phyloP scores from a whole-genome alignment of 768 basidiomycete species.

The Lepiota brunneoincarnata region DNA sequence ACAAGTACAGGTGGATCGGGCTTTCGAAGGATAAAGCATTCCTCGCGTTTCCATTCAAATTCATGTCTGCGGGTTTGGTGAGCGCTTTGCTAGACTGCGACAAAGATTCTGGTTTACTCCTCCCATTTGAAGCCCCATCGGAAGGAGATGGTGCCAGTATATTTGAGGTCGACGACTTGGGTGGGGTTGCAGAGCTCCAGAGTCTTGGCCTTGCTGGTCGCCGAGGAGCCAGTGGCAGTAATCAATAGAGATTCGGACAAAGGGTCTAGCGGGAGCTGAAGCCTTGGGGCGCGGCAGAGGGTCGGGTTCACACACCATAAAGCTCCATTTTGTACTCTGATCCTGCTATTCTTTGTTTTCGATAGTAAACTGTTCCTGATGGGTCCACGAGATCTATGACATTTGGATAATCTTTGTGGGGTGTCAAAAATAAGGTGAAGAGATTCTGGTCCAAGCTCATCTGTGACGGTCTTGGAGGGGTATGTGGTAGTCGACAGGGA shows the following conservation, averaged over 20 bases:
- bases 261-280: conserved; percentile 51
- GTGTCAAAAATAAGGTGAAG: conserved; percentile 71
- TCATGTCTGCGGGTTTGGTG: conserved; percentile 51
- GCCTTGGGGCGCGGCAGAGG: neutral
- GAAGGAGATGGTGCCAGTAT: conserved; percentile 70
- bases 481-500: conserved; percentile 9
- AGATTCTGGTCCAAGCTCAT: conserved; percentile 89
- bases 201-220: conserved; percentile 70
- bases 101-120: conserved; percentile 50
- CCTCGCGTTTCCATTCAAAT: conserved; percentile 85
- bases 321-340: conserved; percentile 62
- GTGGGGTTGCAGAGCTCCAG: conserved; percentile 77
- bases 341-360: conserved; percentile 59
- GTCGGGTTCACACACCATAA: conserved; percentile 45
- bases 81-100: conserved; percentile 2
- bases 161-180: conserved; percentile 65
- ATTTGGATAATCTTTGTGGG: conserved; percentile 54
- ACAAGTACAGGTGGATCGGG: conserved; percentile 87
- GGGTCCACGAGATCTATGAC: conserved; percentile 72
- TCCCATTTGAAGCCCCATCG: conserved; percentile 84
- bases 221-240: conserved; percentile 60
- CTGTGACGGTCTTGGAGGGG: conserved; percentile 7
- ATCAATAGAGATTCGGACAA: conserved; percentile 69
- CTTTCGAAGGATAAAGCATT: conserved; percentile 79
- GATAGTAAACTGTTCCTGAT: conserved; percentile 63